Percentiles rank a stretch among this genome's conserved stretches.
These are phyloP conservation scores for Trichoderma aggressivum DNA, from an alignment of 2,329 filamentous ascomycete species.

Conservation along the genomic window DNA sequence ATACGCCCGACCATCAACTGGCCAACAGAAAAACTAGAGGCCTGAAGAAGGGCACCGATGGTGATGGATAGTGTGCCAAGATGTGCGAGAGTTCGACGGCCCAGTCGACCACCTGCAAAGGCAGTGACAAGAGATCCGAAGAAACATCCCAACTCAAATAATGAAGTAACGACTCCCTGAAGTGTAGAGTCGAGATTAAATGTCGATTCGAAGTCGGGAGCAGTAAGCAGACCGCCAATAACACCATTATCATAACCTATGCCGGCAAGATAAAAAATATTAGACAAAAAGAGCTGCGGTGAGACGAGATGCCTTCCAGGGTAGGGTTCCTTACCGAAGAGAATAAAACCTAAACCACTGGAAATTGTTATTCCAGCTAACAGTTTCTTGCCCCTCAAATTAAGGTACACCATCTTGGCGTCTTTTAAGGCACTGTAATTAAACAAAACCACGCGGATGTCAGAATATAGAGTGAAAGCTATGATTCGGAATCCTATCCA, in stretches of 20 bases:
- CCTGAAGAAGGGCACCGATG: constrained; percentile 44
- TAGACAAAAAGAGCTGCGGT: background rate
- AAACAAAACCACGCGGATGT: background rate
- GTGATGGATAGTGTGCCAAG: constrained; percentile 43
- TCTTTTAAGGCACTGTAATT: background rate
- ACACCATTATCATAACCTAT: constrained; percentile 8
- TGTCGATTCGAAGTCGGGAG: constrained; percentile 7
- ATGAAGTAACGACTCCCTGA: constrained; percentile 7
- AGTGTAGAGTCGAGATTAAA: constrained; percentile 8
- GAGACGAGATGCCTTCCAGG: background rate
- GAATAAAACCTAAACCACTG: constrained; percentile 6
- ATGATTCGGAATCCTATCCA: background rate
- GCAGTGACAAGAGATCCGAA: constrained; percentile 25
- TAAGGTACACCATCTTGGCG: background rate
- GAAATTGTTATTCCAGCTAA: constrained; percentile 11
- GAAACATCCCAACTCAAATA: constrained; percentile 13
- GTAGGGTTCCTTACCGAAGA: background rate
- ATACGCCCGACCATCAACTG: constrained; percentile 46
- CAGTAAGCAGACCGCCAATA: constrained; percentile 4
- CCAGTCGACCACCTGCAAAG: constrained; percentile 42
- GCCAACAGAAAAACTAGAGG: constrained; percentile 39
- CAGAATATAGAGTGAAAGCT: background rate
- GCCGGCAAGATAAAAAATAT: background rate
- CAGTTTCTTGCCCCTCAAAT: background rate
- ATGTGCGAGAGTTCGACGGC: constrained; percentile 42